A percentile compares a stretch with the other conserved stretches of the same genome.
phyloP scores from a whole-genome alignment of 495 filamentous ascomycete species.

The Lasiosphaeria hispida region DNA sequence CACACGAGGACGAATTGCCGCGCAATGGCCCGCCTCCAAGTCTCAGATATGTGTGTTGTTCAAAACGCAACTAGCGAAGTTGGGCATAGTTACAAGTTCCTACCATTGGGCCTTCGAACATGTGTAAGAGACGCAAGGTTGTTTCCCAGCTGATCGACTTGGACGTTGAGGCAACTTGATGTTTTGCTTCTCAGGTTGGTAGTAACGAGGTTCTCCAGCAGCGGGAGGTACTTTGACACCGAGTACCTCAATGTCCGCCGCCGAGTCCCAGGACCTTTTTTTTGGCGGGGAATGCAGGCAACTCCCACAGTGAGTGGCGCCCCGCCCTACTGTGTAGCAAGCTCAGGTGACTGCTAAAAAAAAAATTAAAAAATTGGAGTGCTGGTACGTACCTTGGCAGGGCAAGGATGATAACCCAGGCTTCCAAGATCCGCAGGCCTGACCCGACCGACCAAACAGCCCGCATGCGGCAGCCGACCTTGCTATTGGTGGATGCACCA shows the following conservation, averaged over 20 bases:
- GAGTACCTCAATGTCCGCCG: neutral
- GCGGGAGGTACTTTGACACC: constrained; percentile 1
- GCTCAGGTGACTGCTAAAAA: constrained; percentile 32
- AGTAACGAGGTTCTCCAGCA: neutral
- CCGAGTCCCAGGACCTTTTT: constrained; percentile 9
- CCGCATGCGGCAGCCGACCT: neutral
- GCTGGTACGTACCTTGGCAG: constrained; percentile 22
- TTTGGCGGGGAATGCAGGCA: neutral
- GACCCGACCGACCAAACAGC: neutral
- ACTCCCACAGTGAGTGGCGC: neutral
- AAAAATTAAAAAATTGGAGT: constrained; percentile 25
- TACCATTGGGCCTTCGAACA: too few species aligned
- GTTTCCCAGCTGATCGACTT: neutral
- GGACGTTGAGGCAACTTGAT: neutral
- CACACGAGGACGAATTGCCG: too few species aligned
- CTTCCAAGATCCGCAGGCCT: constrained; percentile 18
- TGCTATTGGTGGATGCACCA: constrained; percentile 1
- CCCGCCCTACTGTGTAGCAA: constrained; percentile 14
- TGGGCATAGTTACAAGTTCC: too few species aligned
- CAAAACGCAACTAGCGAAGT: too few species aligned
- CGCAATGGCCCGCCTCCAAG: too few species aligned
- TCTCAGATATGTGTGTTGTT: too few species aligned
- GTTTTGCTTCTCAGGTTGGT: neutral
- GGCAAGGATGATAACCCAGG: constrained; percentile 12
- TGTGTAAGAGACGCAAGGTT: too few species aligned